These are phyloP conservation scores for Cladophialophora chaetospira DNA, from an alignment of 2,329 filamentous ascomycete species.

Conservation along the genomic window DNA sequence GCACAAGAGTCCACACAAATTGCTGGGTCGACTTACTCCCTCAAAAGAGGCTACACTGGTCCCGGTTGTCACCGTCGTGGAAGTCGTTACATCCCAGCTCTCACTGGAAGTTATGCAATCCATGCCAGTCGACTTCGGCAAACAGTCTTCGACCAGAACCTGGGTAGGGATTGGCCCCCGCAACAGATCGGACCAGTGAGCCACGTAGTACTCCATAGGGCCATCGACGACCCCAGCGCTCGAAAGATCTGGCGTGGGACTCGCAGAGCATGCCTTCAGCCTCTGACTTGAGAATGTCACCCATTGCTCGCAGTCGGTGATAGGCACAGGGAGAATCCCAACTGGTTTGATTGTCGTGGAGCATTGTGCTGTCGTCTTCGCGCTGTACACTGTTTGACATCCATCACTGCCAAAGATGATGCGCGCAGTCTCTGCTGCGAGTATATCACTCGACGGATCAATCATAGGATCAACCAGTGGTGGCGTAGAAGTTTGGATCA, in stretches of 20 bases:
- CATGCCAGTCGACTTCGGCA: constrained; percentile 1
- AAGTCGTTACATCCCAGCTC: constrained; percentile 21
- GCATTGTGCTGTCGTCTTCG: constrained; percentile 25
- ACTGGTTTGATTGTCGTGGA: constrained; percentile 22
- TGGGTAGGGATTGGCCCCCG: constrained; percentile 14
- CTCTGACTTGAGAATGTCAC: constrained; percentile 31
- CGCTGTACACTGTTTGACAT: constrained; percentile 31
- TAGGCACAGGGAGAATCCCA: constrained; percentile 24
- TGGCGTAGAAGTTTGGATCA: no score
- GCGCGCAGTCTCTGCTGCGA: constrained; percentile 11
- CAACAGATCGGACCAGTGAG: constrained; percentile 29
- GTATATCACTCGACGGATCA: background rate
- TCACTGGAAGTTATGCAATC: constrained; percentile 24
- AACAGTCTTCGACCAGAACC: constrained; percentile 27
- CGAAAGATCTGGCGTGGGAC: no score
- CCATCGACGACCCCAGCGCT: background rate
- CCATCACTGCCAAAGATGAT: constrained; percentile 26
- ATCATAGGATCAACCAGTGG: no score
- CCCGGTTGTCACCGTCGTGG: constrained; percentile 9
- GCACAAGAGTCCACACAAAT: background rate
- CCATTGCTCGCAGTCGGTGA: constrained; percentile 31
- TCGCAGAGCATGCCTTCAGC: constrained; percentile 12
- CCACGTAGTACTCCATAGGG: constrained; percentile 25
- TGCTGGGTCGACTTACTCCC: constrained; percentile 10
- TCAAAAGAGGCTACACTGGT: constrained; percentile 18